phyloP scores from a whole-genome alignment of 1,284 basidiomycete species.

The Ustilago cynodontis region DNA sequence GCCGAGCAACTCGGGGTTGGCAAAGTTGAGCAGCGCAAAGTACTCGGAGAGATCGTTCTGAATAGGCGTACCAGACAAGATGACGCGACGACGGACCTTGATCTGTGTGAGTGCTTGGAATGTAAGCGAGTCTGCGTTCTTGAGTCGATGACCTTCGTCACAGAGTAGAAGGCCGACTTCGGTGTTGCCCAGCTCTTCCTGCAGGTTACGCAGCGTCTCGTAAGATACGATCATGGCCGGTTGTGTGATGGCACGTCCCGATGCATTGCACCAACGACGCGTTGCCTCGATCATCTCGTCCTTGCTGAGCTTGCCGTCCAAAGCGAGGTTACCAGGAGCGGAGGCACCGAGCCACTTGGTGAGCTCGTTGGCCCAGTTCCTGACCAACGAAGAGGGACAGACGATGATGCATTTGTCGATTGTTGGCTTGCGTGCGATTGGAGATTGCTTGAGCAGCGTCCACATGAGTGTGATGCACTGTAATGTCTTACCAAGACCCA shows the following conservation, averaged over 20 bases:
- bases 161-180: conserved; percentile 91
- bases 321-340: conserved; percentile 64
- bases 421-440: conserved; percentile 83
- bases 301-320: conserved; percentile 67
- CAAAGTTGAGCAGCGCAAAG: conserved; percentile 94
- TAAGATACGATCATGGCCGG: conserved; percentile 98
- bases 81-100: conserved; percentile 92
- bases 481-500: conserved; percentile 89
- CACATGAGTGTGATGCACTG: conserved; percentile 97
- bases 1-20: conserved; percentile 95
- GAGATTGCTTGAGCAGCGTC: conserved; percentile 97
- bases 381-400: conserved; percentile 95
- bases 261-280: conserved; percentile 65
- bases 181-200: conserved; percentile 64
- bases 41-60: conserved; percentile 98
- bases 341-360: conserved; percentile 66
- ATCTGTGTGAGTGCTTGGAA: conserved; percentile 87
- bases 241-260: conserved; percentile 62
- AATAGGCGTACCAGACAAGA: conserved; percentile 95
- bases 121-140: conserved; percentile 83
- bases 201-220: conserved; percentile 80
- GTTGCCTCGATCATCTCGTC: conserved; percentile 67
- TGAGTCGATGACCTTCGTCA: conserved; percentile 96
- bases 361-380: conserved; percentile 98
- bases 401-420: conserved; percentile 99